A percentile compares a stretch with the other conserved stretches of the same genome.
Conservation (phyloP, 2,329 filamentous ascomycete species). For the Aureobasidium lini region DNA sequence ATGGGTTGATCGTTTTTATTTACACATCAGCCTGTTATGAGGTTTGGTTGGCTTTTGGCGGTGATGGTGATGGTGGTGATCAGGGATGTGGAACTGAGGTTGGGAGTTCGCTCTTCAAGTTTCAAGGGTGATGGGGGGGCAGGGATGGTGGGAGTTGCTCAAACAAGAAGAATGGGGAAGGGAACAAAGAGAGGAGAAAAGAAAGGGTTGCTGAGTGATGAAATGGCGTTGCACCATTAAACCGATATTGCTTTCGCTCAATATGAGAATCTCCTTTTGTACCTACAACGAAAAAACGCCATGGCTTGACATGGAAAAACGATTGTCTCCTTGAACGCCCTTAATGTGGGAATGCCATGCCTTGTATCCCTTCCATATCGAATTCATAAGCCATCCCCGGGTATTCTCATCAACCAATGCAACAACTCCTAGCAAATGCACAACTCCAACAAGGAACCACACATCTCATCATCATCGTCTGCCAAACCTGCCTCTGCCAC, state of each 20-base stretch:
- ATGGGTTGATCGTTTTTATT: too few species aligned
- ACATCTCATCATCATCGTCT: conserved; percentile 17
- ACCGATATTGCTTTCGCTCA: not conserved
- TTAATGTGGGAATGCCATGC: not conserved
- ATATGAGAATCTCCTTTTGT: not conserved
- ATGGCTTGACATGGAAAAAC: too few species aligned
- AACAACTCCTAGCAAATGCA: conserved; percentile 1
- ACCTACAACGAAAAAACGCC: not conserved
- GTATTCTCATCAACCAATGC: not conserved
- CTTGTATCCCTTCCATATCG: not conserved
- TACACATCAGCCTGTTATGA: too few species aligned
- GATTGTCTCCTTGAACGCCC: not conserved
- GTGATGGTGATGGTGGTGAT: too few species aligned
- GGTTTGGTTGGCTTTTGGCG: too few species aligned
- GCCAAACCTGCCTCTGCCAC: conserved; percentile 34
- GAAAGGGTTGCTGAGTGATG: too few species aligned
- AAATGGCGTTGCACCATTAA: not conserved
- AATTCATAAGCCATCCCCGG: not conserved
- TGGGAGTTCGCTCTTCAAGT: too few species aligned
- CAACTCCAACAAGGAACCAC: not conserved
- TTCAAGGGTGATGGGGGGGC: too few species aligned
- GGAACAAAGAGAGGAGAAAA: too few species aligned
- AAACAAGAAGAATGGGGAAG: too few species aligned
- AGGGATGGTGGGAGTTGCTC: too few species aligned
- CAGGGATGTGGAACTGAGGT: too few species aligned